Percentiles rank a stretch among this genome's conserved stretches.
Conservation (phyloP, 352 stramenopile species). For the Pythium folliculosum region DNA sequence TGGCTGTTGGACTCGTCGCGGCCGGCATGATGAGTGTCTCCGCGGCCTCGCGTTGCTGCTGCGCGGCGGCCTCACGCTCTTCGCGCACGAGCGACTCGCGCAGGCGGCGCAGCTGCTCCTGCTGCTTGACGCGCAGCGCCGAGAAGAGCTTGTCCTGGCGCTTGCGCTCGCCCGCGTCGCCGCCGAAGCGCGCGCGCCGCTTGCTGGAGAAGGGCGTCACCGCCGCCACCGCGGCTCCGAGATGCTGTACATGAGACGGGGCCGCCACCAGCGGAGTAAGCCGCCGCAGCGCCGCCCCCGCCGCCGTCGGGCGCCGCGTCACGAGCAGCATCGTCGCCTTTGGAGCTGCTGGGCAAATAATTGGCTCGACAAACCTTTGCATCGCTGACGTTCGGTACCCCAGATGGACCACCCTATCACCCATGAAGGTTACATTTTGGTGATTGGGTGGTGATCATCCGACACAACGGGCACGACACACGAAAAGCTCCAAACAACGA, state of each 20-base stretch:
- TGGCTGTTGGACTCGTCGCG: no score
- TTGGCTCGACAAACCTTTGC: background rate
- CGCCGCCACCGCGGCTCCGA: background rate
- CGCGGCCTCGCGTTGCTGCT: conserved; percentile 3
- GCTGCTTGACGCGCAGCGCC: conserved; percentile 34
- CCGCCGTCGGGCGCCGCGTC: background rate
- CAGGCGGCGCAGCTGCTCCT: conserved; percentile 30
- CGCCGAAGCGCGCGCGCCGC: conserved; percentile 28
- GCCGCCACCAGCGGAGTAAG: background rate
- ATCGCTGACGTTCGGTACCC: conserved; percentile 7
- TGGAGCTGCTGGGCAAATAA: background rate
- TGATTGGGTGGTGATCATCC: conserved; percentile 12
- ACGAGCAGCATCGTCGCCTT: background rate
- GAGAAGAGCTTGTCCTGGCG: conserved; percentile 36
- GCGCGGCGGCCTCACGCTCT: conserved; percentile 18
- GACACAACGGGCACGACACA: background rate
- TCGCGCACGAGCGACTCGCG: conserved; percentile 28
- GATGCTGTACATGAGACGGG: background rate
- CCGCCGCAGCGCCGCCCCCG: background rate
- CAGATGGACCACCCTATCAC: conserved; percentile 3
- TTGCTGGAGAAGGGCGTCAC: conserved; percentile 31
- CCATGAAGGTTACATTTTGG: background rate
- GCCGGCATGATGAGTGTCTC: background rate
- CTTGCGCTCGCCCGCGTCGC: conserved; percentile 16
- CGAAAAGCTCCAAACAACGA: background rate